phyloP scores from a whole-genome alignment of 164 flowering plant species.

The Santalum album region DNA sequence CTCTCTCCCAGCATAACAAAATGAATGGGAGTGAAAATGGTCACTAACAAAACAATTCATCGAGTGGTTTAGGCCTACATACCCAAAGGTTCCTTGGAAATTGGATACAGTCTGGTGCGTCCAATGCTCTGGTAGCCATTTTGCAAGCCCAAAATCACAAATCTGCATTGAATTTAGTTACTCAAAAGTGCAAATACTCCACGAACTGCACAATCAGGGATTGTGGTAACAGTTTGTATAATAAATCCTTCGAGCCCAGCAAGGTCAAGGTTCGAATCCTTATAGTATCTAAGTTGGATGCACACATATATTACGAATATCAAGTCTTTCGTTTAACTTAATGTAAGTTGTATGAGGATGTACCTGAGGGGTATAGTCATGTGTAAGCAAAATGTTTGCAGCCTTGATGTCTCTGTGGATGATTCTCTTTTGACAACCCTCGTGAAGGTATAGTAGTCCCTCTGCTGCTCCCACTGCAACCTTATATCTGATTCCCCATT shows the following conservation, averaged over 20 bases:
- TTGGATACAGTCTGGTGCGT: conserved; percentile 70
- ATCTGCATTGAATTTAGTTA: conserved; percentile 56
- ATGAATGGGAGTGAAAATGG: too few relatives aligned
- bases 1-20: too few relatives aligned
- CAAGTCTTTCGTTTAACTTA: too few relatives aligned
- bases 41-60: too few relatives aligned
- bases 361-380: conserved; percentile 59
- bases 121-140: conserved; percentile 95
- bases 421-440: conserved; percentile 59
- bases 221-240: too few relatives aligned
- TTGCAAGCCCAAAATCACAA: conserved; percentile 94
- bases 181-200: too few relatives aligned
- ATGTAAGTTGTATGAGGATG: not conserved
- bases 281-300: too few relatives aligned
- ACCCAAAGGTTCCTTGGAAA: conserved; percentile 96
- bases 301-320: too few relatives aligned
- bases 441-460: conserved; percentile 57
- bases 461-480: conserved; percentile 50
- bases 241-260: too few relatives aligned
- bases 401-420: conserved; percentile 73
- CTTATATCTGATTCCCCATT: conserved; percentile 45
- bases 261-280: too few relatives aligned
- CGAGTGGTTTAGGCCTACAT: conserved; percentile 8
- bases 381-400: conserved; percentile 61
- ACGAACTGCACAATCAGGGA: too few relatives aligned